phyloP scores from a whole-genome alignment of 257 asterid genomes.

The Verbena officinalis region DNA sequence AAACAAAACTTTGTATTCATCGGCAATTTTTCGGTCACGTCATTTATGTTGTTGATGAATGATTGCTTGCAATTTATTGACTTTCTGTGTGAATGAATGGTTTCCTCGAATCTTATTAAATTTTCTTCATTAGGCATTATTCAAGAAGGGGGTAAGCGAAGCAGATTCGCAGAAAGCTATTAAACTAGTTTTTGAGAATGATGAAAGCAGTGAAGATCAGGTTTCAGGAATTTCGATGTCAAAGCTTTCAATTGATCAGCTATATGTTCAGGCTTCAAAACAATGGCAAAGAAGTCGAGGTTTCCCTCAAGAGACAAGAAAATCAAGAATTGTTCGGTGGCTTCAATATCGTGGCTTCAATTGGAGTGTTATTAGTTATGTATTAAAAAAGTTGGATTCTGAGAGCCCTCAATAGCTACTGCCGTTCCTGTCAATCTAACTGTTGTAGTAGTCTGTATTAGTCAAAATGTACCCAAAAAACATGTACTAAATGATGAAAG shows the following conservation, averaged over 20 bases:
- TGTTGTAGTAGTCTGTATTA: constrained; percentile 7
- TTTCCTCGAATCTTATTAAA: constrained; percentile 15
- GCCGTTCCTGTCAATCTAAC: constrained; percentile 1
- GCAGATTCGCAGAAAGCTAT: constrained; percentile 69
- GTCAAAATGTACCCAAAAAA: neutral
- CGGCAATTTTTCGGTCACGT: too few species aligned
- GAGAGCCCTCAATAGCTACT: constrained; percentile 40
- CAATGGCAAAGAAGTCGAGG: constrained; percentile 76
- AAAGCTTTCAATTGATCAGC: constrained; percentile 62
- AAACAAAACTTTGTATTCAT: too few species aligned
- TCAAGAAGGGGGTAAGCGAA: constrained; percentile 64
- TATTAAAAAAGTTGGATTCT: constrained; percentile 65
- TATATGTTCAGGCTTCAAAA: constrained; percentile 68
- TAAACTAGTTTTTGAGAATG: constrained; percentile 55
- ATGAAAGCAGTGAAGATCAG: constrained; percentile 43
- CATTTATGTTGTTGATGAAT: too few species aligned
- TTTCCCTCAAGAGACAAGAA: constrained; percentile 58
- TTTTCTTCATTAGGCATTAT: constrained; percentile 49
- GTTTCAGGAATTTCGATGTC: constrained; percentile 64
- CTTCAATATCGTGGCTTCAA: constrained; percentile 94
- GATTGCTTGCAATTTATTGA: too few species aligned
- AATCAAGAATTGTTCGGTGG: constrained; percentile 79
- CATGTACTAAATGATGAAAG: constrained; percentile 1
- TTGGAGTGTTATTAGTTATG: constrained; percentile 53
- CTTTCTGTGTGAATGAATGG: too few species aligned